A percentile compares a stretch with the other conserved stretches of the same genome.
Evolutionary conservation across 2,329 filamentous ascomycete species (phyloP).

Genomic region (Cladosporium sp.): DNA sequence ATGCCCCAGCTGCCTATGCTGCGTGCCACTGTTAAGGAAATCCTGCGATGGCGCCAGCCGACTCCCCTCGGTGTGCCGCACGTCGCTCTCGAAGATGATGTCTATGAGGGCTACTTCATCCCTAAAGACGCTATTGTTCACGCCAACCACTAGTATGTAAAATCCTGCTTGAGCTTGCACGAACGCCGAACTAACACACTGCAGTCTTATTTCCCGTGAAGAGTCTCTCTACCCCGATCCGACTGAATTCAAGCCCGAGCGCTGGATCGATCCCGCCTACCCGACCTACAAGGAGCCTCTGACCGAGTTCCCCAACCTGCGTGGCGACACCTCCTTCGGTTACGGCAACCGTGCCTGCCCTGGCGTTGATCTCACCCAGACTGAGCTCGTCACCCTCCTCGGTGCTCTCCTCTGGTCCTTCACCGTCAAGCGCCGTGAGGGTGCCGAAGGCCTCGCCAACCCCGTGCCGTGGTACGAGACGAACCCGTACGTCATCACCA

Average conservation of each 20-base stretch:
- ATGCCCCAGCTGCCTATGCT: slow-evolving; percentile 28
- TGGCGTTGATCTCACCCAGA: slow-evolving; percentile 29
- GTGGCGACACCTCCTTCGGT: slow-evolving; percentile 28
- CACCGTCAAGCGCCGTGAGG: slow-evolving; percentile 24
- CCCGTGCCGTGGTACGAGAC: slow-evolving; percentile 30
- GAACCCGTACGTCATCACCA: slow-evolving; percentile 30
- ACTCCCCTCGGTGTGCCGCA: slow-evolving; percentile 37
- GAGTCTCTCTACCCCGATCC: slow-evolving; percentile 25
- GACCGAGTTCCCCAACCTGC: slow-evolving; percentile 30
- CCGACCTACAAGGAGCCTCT: slow-evolving; percentile 33
- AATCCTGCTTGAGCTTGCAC: background rate
- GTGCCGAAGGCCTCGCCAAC: slow-evolving; percentile 18
- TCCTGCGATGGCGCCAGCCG: slow-evolving; percentile 29
- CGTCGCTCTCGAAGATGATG: slow-evolving; percentile 30
- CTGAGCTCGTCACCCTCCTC: slow-evolving; percentile 27
- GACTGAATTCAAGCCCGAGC: slow-evolving; percentile 29
- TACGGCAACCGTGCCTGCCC: slow-evolving; percentile 31
- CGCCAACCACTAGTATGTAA: slow-evolving; percentile 30
- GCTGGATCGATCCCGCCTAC: slow-evolving; percentile 29
- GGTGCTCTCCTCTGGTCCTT: slow-evolving; percentile 28
- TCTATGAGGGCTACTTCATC: slow-evolving; percentile 34
- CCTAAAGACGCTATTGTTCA: slow-evolving; percentile 32
- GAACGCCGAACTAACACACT: slow-evolving; percentile 10
- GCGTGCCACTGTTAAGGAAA: slow-evolving; percentile 30
- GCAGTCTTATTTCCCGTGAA: slow-evolving; percentile 28